Conservation (phyloP, 2,329 filamentous ascomycete genomes). For the Aspergillaceae sp. region DNA sequence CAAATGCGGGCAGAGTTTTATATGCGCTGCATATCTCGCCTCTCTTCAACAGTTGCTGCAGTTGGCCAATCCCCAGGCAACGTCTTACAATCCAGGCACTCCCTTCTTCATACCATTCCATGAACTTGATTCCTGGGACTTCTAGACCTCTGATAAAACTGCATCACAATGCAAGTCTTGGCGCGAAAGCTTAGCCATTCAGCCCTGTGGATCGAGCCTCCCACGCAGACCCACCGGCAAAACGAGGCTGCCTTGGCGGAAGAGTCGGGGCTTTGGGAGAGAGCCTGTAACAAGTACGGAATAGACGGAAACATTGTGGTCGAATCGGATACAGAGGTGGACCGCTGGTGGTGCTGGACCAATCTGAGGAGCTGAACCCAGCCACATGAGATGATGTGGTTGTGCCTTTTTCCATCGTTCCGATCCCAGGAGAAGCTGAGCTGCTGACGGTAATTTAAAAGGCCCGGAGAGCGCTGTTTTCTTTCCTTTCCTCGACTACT, state of each 20-base stretch:
- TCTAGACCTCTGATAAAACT: no score
- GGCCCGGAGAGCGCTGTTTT: background rate
- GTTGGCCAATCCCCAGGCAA: no score
- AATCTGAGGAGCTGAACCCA: background rate
- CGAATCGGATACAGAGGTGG: background rate
- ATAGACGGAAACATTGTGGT: background rate
- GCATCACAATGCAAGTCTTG: conserved; percentile 8
- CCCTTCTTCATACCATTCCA: no score
- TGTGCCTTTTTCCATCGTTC: background rate
- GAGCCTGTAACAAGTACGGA: background rate
- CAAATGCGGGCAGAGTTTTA: no score
- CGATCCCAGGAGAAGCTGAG: background rate
- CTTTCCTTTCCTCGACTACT: background rate
- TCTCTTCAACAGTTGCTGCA: no score
- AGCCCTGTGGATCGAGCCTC: background rate
- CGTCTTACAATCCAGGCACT: no score
- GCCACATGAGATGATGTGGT: background rate
- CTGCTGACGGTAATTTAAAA: background rate
- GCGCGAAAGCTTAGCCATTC: conserved; percentile 9
- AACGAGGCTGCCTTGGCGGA: background rate
- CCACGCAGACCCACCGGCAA: background rate
- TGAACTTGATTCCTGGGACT: no score
- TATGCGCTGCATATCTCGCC: no score
- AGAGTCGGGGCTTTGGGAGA: background rate
- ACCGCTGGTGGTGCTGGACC: background rate